Percentiles rank a stretch among this genome's conserved stretches.
Evolutionary conservation across 2,329 filamentous ascomycete genomes (phyloP).

Genomic region (Aplosporella prunicola): DNA sequence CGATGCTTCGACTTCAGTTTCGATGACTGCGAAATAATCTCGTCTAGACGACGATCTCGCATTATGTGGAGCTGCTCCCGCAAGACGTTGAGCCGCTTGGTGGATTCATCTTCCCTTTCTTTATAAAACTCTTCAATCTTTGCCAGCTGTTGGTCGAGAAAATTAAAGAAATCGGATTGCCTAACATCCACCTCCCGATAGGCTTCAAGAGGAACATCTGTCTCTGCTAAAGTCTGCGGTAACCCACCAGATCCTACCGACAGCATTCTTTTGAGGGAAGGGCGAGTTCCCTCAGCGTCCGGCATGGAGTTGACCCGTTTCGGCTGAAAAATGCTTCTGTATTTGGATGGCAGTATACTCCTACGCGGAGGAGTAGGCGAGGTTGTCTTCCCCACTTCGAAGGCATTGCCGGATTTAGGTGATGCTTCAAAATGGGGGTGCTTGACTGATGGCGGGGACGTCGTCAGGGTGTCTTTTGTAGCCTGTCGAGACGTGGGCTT

Average conservation of each 20-base stretch:
- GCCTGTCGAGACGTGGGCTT: too few relatives aligned
- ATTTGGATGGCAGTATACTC: conserved; percentile 20
- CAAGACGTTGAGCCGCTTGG: conserved; percentile 58
- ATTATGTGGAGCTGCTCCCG: conserved; percentile 86
- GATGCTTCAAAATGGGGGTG: conserved; percentile 12
- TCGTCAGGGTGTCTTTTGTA: too few relatives aligned
- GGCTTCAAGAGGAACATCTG: conserved; percentile 45
- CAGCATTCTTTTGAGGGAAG: conserved; percentile 31
- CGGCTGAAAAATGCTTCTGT: conserved; percentile 30
- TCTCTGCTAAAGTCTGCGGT: conserved; percentile 26
- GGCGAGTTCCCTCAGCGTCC: conserved; percentile 21
- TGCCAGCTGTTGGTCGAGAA: conserved; percentile 72
- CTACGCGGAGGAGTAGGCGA: conserved; percentile 25
- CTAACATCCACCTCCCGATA: conserved; percentile 59
- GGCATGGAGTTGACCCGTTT: conserved; percentile 34
- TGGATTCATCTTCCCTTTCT: conserved; percentile 78
- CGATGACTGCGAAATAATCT: conserved; percentile 47
- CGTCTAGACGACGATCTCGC: conserved; percentile 70
- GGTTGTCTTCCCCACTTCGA: conserved; percentile 35
- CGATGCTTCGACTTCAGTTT: conserved; percentile 33
- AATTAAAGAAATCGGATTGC: conserved; percentile 78
- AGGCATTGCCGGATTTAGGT: conserved; percentile 24
- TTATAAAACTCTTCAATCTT: conserved; percentile 91
- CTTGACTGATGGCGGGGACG: too few relatives aligned
- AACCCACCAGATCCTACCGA: conserved; percentile 31